Evolutionary conservation across 108 stramenopile genomes (phyloP).

Genomic region (Pseudonitzschia multistriata): DNA sequence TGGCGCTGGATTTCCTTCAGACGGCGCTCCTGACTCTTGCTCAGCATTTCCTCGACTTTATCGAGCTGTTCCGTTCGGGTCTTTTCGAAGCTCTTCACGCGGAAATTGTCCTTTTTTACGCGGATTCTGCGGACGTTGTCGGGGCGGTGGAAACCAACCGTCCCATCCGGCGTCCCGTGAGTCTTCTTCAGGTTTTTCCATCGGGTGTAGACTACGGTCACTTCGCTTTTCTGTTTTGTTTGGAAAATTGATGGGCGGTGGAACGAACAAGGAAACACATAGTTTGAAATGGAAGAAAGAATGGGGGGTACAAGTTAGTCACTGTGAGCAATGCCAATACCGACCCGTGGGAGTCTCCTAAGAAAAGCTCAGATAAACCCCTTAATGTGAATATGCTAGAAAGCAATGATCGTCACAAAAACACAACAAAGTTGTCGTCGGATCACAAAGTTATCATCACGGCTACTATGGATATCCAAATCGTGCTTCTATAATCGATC

Average conservation of each 20-base stretch:
- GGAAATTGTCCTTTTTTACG: constrained; percentile 73
- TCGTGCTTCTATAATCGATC: too few species aligned
- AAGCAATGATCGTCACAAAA: constrained; percentile 3
- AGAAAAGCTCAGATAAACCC: neutral
- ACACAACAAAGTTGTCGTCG: constrained; percentile 1
- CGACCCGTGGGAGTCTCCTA: too few species aligned
- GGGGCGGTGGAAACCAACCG: constrained; percentile 80
- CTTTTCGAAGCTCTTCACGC: constrained; percentile 76
- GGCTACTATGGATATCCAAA: neutral
- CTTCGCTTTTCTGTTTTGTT: constrained; percentile 26
- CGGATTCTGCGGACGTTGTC: constrained; percentile 70
- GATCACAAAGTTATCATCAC: constrained; percentile 3
- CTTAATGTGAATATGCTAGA: neutral
- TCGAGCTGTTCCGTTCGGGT: constrained; percentile 51
- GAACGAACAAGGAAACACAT: neutral
- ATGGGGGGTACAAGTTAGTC: too few species aligned
- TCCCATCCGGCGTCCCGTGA: constrained; percentile 69
- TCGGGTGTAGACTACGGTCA: constrained; percentile 82
- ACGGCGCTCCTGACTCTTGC: constrained; percentile 58
- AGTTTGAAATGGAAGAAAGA: too few species aligned
- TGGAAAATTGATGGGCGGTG: neutral
- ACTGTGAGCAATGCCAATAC: too few species aligned
- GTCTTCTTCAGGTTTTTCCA: constrained; percentile 88
- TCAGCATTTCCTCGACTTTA: constrained; percentile 21
- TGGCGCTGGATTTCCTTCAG: constrained; percentile 58